Base-by-base conservation (phyloP, 2,329 filamentous ascomycete genomes). In the Fusarium foetens region DNA sequence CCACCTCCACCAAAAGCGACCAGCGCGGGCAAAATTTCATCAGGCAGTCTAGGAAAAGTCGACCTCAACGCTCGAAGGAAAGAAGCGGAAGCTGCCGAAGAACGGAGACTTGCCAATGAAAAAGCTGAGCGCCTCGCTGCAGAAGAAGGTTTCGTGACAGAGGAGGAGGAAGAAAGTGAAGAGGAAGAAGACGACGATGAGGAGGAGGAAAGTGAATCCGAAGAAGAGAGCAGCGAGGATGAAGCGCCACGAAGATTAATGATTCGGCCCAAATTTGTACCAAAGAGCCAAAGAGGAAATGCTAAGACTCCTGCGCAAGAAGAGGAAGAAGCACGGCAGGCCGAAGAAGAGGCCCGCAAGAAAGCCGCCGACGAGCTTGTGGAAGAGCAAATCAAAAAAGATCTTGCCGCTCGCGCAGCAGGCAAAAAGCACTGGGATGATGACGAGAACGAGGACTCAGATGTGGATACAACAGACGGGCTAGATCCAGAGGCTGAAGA, bases 371-470 rank as follows among this genome's bases (percentile, higher is more conserved):
- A 97, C 79, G 91, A 89, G 63, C 84, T 98, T 14, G 90, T 99
- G 19, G 94, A 97, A 79, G 94, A 95, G 75, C 94, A 98, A 79
- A 90, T 98, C 46, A 91, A 93, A 76, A 93, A 93, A 73, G 92
- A 95, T 76, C 88, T 93, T 1, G 92, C 92, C 8, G 93, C 93
- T 27, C 89, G 91, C 60, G 91, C 91, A 2, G 90, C 90, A 1
- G 92, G 91, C 17, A 94, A 94, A 81, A 94, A 93, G 79, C 91
- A 94, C 77, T 98, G 95, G 94, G 95, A 97, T 76, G 91, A 94
- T 59, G 88, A 90, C n/a, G 89, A 91, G 9, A 87, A 88, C 27
- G 90, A 89, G 31, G 89, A 90, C 64, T 90, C 91, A 38, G 93
- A 93, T 52, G 91, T 98, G 25, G 94, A 98, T 81, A 96, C 97